phyloP scores from a whole-genome alignment of 768 basidiomycete genomes.

The Tricholoma flavovirens region DNA sequence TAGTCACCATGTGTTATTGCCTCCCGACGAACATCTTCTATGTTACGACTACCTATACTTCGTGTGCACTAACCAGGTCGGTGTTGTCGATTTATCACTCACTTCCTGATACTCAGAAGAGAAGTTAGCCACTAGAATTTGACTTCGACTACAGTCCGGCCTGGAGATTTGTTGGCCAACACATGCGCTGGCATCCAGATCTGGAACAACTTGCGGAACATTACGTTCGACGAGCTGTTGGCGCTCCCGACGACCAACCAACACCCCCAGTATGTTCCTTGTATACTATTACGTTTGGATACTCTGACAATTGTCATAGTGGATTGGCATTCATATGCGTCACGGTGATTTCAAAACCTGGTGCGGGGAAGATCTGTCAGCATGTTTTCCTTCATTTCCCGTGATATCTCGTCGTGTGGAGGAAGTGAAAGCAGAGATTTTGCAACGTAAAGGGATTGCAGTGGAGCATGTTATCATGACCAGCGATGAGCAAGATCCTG shows the following conservation, averaged over 20 bases:
- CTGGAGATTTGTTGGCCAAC: constrained; percentile 49
- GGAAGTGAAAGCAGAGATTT: constrained; percentile 47
- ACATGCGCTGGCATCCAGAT: constrained; percentile 43
- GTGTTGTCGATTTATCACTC: constrained; percentile 8
- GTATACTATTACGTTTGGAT: background rate
- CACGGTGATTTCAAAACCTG: constrained; percentile 46
- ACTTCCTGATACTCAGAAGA: constrained; percentile 5
- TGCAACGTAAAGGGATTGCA: constrained; percentile 35
- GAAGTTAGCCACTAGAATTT: constrained; percentile 44
- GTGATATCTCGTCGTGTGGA: constrained; percentile 50
- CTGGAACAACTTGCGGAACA: constrained; percentile 37
- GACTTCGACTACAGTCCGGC: constrained; percentile 53
- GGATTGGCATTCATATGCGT: constrained; percentile 52
- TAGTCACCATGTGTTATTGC: constrained; percentile 34
- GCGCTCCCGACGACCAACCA: constrained; percentile 26
- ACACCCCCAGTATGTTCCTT: constrained; percentile 41
- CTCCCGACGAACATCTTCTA: constrained; percentile 46
- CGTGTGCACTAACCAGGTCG: constrained; percentile 40
- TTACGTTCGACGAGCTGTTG: constrained; percentile 42
- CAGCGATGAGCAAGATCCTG: constrained; percentile 51
- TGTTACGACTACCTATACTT: constrained; percentile 53
- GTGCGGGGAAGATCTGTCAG: constrained; percentile 38
- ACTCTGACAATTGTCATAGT: constrained; percentile 27
- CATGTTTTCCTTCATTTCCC: constrained; percentile 51
- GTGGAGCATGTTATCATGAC: constrained; percentile 58